Percentiles rank a stretch among this genome's conserved stretches.
Evolutionary conservation across 202 grass and related monocot genomes (phyloP).

Genomic region (Saccharum hybrid): DNA sequence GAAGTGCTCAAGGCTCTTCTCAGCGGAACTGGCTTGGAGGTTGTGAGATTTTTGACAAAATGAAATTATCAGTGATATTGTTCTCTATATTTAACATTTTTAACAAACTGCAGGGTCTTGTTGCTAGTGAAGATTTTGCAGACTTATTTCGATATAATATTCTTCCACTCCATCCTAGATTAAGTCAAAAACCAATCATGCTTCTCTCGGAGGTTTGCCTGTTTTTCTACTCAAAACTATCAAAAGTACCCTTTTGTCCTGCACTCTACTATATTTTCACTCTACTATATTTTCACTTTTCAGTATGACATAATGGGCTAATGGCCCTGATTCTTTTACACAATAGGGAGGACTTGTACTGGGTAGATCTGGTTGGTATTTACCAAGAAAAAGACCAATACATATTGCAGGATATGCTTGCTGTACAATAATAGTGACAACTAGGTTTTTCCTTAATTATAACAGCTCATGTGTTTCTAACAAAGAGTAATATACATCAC

Average conservation of each 20-base stretch:
- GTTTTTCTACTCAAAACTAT: constrained; percentile 23
- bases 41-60: constrained; percentile 45
- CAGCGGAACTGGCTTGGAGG: constrained; percentile 67
- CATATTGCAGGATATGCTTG: constrained; percentile 8
- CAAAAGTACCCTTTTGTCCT: background rate
- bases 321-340: background rate
- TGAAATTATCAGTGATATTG: constrained; percentile 8
- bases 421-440: constrained; percentile 27
- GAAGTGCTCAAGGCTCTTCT: constrained; percentile 78
- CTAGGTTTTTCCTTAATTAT: constrained; percentile 14
- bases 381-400: constrained; percentile 1
- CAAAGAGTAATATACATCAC: background rate
- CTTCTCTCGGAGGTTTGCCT: constrained; percentile 78
- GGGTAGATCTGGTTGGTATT: constrained; percentile 26
- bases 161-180: constrained; percentile 75
- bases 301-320: constrained; percentile 17
- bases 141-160: constrained; percentile 81
- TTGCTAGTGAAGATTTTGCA: constrained; percentile 54
- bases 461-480: background rate
- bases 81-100: constrained; percentile 24
- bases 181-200: constrained; percentile 79
- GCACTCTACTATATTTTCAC: constrained; percentile 17
- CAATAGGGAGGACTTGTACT: background rate
- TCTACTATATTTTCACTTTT: too few relatives aligned
- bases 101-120: constrained; percentile 44